A percentile compares a stretch with the other conserved stretches of the same genome.
phyloP scores from a whole-genome alignment of 352 stramenopile genomes.

The Phytopythium boreale region DNA sequence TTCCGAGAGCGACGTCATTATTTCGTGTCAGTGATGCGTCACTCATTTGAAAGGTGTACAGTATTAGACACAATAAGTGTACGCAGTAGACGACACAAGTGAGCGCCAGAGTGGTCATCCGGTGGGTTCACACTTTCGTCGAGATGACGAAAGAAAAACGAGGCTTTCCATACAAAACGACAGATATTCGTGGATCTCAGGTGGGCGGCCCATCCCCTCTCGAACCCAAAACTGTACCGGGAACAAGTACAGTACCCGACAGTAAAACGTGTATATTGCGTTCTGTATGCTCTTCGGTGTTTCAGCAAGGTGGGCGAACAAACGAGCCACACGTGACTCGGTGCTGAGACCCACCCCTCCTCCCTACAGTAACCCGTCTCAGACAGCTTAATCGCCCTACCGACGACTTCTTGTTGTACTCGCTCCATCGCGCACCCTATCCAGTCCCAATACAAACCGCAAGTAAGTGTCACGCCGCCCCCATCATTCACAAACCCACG shows the following conservation, averaged over 20 bases:
- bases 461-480: background rate
- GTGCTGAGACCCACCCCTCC: background rate
- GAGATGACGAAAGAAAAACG: background rate
- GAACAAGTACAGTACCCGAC: background rate
- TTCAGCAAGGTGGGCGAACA: background rate
- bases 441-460: background rate
- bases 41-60: background rate
- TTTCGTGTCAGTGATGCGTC: background rate
- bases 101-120: background rate
- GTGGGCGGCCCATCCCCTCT: background rate
- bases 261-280: background rate
- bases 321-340: background rate
- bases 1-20: background rate
- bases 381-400: background rate
- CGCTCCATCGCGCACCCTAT: no score
- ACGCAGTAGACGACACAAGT: background rate
- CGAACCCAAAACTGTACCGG: background rate
- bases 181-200: background rate
- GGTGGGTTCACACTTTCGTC: background rate
- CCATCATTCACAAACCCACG: background rate
- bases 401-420: no score
- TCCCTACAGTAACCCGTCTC: background rate
- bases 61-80: background rate
- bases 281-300: background rate
- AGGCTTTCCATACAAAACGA: background rate